phyloP scores from a whole-genome alignment of 2,329 filamentous ascomycete species.

The Xylariaceae sp. region DNA sequence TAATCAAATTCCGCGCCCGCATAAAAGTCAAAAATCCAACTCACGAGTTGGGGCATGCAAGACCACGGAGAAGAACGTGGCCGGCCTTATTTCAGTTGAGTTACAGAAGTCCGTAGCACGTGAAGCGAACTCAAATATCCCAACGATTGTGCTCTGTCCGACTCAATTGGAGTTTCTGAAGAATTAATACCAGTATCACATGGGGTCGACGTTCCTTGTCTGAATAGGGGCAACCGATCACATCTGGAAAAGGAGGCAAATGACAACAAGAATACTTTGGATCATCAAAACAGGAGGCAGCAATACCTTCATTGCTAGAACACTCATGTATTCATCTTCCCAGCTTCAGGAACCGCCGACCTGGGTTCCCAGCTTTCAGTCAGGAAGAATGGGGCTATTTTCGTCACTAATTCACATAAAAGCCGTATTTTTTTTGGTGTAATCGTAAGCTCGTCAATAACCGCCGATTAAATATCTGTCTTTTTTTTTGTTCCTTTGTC shows the following conservation, averaged over 20 bases:
- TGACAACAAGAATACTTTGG: no score
- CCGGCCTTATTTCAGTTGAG: no score
- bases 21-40: no score
- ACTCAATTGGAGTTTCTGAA: neutral
- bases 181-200: no score
- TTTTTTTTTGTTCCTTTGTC: no score
- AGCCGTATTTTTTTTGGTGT: slow-evolving; percentile 6
- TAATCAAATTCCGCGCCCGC: no score
- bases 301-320: neutral
- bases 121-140: neutral
- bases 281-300: neutral
- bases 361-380: neutral
- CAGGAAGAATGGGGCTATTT: slow-evolving; percentile 1
- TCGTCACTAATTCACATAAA: slow-evolving; percentile 8
- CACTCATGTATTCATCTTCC: neutral
- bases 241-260: no score
- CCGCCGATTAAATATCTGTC: neutral
- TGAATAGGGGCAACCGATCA: no score
- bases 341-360: slow-evolving; percentile 1
- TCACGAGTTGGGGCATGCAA: no score
- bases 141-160: neutral
- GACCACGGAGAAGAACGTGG: no score
- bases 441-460: slow-evolving; percentile 16
- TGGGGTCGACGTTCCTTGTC: no score
- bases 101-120: neutral